phyloP scores from a whole-genome alignment of 257 asterid species.

The Solanum acaule region DNA sequence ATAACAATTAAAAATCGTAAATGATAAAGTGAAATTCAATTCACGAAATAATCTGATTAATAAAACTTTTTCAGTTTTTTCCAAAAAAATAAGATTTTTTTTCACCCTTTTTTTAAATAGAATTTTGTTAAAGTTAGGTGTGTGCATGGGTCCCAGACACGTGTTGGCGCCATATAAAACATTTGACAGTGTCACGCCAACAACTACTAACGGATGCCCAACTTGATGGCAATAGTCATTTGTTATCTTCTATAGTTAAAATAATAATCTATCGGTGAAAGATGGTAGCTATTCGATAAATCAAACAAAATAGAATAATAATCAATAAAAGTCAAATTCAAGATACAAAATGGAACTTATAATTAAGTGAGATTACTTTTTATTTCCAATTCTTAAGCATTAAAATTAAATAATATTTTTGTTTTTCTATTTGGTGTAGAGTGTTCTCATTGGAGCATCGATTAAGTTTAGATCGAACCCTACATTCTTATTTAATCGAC shows the following conservation, averaged over 20 bases:
- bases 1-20: too few species aligned
- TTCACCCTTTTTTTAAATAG: neutral
- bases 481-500: too few species aligned
- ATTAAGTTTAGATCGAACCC: neutral
- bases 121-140: neutral
- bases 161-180: neutral
- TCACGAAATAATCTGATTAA: neutral
- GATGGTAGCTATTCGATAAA: too few species aligned
- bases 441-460: fast-evolving
- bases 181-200: neutral
- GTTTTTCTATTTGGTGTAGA: neutral
- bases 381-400: neutral
- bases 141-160: neutral
- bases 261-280: too few species aligned
- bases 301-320: too few species aligned
- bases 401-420: too few species aligned
- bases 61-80: neutral
- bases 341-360: neutral
- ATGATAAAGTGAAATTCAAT: neutral
- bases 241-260: too few species aligned
- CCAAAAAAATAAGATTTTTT: neutral
- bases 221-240: neutral
- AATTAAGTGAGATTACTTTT: neutral
- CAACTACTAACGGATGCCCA: neutral
- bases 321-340: neutral